Evolutionary conservation across 345 rosid genomes (phyloP).

Genomic region (Citrus sp.): DNA sequence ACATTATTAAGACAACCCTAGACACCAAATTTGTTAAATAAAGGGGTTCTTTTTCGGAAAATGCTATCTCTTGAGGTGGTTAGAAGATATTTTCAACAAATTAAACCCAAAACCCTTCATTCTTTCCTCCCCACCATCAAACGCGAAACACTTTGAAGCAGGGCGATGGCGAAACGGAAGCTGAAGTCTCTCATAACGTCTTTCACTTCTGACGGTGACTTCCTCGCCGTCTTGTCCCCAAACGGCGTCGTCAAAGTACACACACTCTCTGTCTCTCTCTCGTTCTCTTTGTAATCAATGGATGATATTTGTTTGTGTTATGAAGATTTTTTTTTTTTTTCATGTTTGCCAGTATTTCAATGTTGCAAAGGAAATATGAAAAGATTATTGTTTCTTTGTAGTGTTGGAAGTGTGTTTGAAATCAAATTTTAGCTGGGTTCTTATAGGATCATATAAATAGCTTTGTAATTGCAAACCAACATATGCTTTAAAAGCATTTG

Average conservation of each 20-base stretch:
- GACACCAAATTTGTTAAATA: neutral
- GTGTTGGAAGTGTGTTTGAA: neutral
- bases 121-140: neutral
- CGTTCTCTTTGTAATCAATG: neutral
- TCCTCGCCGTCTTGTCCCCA: slow-evolving; percentile 29
- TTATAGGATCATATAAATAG: neutral
- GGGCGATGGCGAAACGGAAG: slow-evolving; percentile 41
- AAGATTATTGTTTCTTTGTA: neutral
- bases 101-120: slow-evolving; percentile 13
- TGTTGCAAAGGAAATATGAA: neutral
- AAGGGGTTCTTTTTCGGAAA: neutral
- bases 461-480: neutral
- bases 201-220: slow-evolving; percentile 32
- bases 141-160: neutral
- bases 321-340: neutral
- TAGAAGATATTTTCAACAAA: neutral
- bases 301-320: neutral
- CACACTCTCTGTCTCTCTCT: neutral
- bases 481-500: neutral
- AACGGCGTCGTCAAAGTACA: slow-evolving; percentile 28
- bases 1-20: too few relatives aligned
- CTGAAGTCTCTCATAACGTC: slow-evolving; percentile 37
- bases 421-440: neutral
- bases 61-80: neutral
- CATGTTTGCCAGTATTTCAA: neutral